Base-by-base conservation (phyloP, 78 protist species). In the Abeoforma whisleri region DNA sequence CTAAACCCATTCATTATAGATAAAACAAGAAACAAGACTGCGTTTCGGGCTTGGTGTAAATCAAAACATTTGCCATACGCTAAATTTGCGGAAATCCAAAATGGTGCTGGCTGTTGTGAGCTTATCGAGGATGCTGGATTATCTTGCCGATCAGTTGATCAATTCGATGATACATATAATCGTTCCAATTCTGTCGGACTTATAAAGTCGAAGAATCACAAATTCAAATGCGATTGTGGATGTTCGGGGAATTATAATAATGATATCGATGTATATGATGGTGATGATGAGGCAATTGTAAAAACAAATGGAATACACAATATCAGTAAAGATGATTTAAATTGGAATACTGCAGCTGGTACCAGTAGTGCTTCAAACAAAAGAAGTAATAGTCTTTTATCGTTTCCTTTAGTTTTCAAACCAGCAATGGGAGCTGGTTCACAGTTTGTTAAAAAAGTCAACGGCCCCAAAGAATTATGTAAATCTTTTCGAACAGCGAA, bases 391-490 rank as follows among this genome's bases (percentile, higher is more conserved):
- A 0, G 23, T 25, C 36, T 37, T 48, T 25, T 74, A 25, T 48
- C 33, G 22, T 74, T 74, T 25, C 79, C 79, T 37, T 35, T 74
- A 48, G 79, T 74, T 25, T 74, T 74, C 28, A 74, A 74, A 74
- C 79, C 79, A 25, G 33, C 75, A 35, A 48, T 37, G 0, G 79
- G 79, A 22, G 79, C 75, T n/a, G 79, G 79, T 28, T 74, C 79
- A 30, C 79, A 74, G 79, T 74, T 74, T 74, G 79, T 74, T 25
- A 35, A 74, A 25, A 35, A 22, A 37, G 79, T 25, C 25, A 30
- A 74, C 79, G 25, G 57, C 25, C 75, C 79, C 25, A 30, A 74
- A 48, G 79, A 22, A 22, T 48, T 74, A 35, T 37, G 23, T 30
- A 25, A 25, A 25, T 48, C 79, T 22, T 48, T 37, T 25, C 79